A percentile compares a stretch with the other conserved stretches of the same genome.
phyloP scores from a whole-genome alignment of 2,329 filamentous ascomycete genomes.

The Bipolaris cookei region DNA sequence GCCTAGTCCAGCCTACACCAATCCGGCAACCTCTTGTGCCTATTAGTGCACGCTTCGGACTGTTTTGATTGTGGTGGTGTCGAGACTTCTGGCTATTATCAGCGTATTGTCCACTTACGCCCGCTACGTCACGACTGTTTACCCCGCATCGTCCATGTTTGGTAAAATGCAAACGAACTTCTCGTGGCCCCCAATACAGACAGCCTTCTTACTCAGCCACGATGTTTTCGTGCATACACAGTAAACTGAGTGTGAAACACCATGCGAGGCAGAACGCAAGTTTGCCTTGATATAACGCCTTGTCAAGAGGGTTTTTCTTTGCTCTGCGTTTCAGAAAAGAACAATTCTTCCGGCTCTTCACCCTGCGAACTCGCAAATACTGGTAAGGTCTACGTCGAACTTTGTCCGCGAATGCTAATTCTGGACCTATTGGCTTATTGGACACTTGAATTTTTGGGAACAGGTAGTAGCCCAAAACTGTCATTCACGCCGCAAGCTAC shows the following conservation, averaged over 20 bases:
- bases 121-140: constrained; percentile 1
- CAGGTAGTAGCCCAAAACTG: not conserved
- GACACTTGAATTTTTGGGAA: not conserved
- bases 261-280: no score
- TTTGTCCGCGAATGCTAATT: not conserved
- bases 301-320: no score
- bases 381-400: no score
- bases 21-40: not conserved
- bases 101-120: not conserved
- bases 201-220: no score
- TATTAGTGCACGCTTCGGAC: not conserved
- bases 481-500: not conserved
- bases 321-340: no score
- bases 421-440: not conserved
- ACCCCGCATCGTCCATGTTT: not conserved
- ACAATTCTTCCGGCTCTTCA: no score
- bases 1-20: not conserved
- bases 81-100: not conserved
- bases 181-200: no score
- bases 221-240: not conserved
- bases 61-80: not conserved
- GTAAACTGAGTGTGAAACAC: not conserved
- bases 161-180: not conserved
- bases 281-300: no score
- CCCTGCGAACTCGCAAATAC: no score